These are phyloP conservation scores for Saccharomycopsis olivae DNA, from an alignment of 805 yeast species.

Conservation along the genomic window DNA sequence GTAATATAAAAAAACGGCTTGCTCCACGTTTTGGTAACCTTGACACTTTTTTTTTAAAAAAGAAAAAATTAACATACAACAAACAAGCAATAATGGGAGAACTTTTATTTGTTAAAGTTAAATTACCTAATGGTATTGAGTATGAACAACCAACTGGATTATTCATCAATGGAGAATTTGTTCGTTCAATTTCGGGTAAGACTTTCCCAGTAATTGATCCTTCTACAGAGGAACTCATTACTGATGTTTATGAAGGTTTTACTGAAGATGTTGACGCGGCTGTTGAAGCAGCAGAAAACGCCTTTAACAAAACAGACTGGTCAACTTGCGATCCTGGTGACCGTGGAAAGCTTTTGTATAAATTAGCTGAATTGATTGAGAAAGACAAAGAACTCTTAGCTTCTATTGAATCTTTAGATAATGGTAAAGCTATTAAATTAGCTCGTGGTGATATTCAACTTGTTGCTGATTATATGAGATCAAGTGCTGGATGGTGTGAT, in stretches of 20 bases:
- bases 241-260: slow-evolving; percentile 64
- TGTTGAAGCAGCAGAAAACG: slow-evolving; percentile 73
- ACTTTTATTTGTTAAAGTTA: slow-evolving; percentile 36
- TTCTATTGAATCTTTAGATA: slow-evolving; percentile 74
- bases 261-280: slow-evolving; percentile 74
- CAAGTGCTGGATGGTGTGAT: slow-evolving; percentile 89
- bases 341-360: slow-evolving; percentile 52
- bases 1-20: too few species aligned
- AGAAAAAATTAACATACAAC: too few species aligned
- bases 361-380: slow-evolving; percentile 72
- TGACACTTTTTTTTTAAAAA: too few species aligned
- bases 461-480: slow-evolving; percentile 60
- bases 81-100: too few species aligned
- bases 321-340: slow-evolving; percentile 53
- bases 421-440: slow-evolving; percentile 72
- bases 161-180: slow-evolving; percentile 73
- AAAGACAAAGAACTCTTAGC: slow-evolving; percentile 62
- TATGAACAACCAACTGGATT: slow-evolving; percentile 77
- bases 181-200: slow-evolving; percentile 45
- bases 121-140: slow-evolving; percentile 60
- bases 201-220: slow-evolving; percentile 59
- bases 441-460: slow-evolving; percentile 70
- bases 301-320: slow-evolving; percentile 58
- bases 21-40: too few species aligned
- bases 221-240: slow-evolving; percentile 61